Percentiles rank a stretch among this genome's conserved stretches.
These are phyloP conservation scores for Starmerella potacharoeniae DNA, from an alignment of 805 yeast species.

Conservation along the genomic window DNA sequence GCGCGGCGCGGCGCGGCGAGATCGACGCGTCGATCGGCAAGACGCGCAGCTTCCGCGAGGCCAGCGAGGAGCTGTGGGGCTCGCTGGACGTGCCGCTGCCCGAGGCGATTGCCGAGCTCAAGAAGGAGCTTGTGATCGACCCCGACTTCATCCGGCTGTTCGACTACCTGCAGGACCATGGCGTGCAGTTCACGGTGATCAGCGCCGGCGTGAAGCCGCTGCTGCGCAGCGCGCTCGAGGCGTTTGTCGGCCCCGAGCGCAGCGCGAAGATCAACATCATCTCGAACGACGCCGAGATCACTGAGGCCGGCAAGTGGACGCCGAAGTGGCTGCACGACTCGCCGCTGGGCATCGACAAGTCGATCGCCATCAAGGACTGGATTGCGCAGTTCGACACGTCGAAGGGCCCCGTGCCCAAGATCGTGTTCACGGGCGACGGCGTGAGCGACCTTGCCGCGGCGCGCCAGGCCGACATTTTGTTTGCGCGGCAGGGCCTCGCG, in stretches of 20 bases:
- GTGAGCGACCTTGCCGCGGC: conserved; percentile 40
- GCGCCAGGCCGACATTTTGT: conserved; percentile 34
- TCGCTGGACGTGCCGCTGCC: conserved; percentile 32
- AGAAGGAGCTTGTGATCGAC: conserved; percentile 31
- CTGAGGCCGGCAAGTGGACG: conserved; percentile 32
- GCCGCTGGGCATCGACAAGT: conserved; percentile 37
- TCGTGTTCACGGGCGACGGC: conserved; percentile 48
- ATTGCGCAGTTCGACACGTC: conserved; percentile 17
- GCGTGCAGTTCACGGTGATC: conserved; percentile 34
- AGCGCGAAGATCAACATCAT: conserved; percentile 32
- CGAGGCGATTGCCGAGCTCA: conserved; percentile 30
- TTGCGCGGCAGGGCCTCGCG: conserved; percentile 34
- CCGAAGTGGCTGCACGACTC: conserved; percentile 35
- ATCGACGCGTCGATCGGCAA: conserved; percentile 32
- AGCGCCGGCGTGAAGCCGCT: conserved; percentile 36
- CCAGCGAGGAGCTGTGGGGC: conserved; percentile 36
- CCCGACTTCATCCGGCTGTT: conserved; percentile 32
- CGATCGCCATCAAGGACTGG: conserved; percentile 33
- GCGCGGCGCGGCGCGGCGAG: conserved; percentile 29
- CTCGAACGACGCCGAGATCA: conserved; percentile 33
- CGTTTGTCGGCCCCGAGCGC: conserved; percentile 31
- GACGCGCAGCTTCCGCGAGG: conserved; percentile 32
- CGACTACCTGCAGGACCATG: conserved; percentile 30
- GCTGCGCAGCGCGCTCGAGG: conserved; percentile 33
- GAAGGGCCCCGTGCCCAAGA: conserved; percentile 33